phyloP scores from a whole-genome alignment of 2,329 filamentous ascomycete species.

The Madurella mycetomatis region DNA sequence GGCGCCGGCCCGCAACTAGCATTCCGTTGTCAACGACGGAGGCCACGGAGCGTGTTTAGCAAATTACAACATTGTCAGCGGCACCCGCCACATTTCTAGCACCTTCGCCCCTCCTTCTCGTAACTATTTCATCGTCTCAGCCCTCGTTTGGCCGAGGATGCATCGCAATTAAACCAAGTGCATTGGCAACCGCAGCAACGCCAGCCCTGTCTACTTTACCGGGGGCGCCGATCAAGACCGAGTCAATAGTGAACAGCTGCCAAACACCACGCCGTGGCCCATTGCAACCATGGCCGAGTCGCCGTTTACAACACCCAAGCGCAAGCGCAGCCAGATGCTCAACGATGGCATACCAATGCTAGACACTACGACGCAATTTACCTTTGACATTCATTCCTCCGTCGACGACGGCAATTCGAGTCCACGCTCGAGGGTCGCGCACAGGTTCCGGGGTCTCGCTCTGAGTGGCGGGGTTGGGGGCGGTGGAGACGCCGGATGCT shows the following conservation, averaged over 20 bases:
- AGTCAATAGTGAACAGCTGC: not conserved
- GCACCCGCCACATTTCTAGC: no score
- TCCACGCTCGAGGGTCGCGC: slow-evolving; percentile 49
- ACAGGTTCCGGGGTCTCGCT: slow-evolving; percentile 48
- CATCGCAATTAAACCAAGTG: no score
- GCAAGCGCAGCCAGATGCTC: slow-evolving; percentile 27
- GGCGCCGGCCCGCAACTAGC: no score
- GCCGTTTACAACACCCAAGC: slow-evolving; percentile 28
- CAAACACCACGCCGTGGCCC: not conserved
- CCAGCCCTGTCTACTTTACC: not conserved
- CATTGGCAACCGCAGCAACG: no score
- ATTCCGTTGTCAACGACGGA: no score
- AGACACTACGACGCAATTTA: slow-evolving; percentile 33
- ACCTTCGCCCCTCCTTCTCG: no score
- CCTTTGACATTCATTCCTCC: slow-evolving; percentile 39
- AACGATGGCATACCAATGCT: slow-evolving; percentile 17
- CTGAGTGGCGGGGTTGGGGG: slow-evolving; percentile 46
- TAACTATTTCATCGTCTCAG: no score
- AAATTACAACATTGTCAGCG: no score
- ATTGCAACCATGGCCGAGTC: slow-evolving; percentile 22
- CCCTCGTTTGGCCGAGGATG: no score
- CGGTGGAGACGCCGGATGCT: slow-evolving; percentile 21
- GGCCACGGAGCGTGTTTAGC: no score
- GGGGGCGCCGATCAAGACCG: not conserved
- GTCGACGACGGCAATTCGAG: slow-evolving; percentile 47